Conservation (phyloP, 768 basidiomycete genomes). For the Calocybe gangraenosa region DNA sequence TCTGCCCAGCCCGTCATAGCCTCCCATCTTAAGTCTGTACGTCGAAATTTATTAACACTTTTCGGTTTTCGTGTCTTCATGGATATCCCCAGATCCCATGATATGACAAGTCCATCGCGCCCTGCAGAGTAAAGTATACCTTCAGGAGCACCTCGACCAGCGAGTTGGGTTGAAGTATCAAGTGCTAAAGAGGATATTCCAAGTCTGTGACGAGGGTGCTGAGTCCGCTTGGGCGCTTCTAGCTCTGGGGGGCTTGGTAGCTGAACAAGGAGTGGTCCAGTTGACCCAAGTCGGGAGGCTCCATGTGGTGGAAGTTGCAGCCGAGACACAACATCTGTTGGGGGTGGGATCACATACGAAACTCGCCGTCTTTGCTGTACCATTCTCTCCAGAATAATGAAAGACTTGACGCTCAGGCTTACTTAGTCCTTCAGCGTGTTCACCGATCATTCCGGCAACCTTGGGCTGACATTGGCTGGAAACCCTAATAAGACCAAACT, state of each 20-base stretch:
- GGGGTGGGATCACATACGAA: conserved; percentile 84
- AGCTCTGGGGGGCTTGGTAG: conserved; percentile 23
- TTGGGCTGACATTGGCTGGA: too few relatives aligned
- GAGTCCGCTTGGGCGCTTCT: conserved; percentile 21
- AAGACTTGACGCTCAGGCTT: too few relatives aligned
- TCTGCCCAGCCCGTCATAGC: conserved; percentile 82
- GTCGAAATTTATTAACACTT: conserved; percentile 19
- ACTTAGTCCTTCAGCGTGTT: too few relatives aligned
- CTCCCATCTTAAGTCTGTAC: conserved; percentile 58
- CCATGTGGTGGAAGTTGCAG: conserved; percentile 70
- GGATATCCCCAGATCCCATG: conserved; percentile 78
- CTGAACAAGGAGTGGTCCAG: conserved; percentile 61
- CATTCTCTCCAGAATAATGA: conserved; percentile 22
- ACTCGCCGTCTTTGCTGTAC: conserved; percentile 61
- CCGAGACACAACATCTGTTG: conserved; percentile 54
- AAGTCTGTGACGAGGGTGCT: conserved; percentile 79
- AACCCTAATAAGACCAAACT: too few relatives aligned
- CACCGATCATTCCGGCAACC: too few relatives aligned
- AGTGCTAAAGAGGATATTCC: conserved; percentile 86
- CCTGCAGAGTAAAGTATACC: conserved; percentile 91
- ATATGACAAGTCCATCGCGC: conserved; percentile 81
- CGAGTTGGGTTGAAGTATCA: conserved; percentile 75
- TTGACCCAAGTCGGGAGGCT: conserved; percentile 58
- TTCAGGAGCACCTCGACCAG: conserved; percentile 62
- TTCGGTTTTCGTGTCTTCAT: conserved; percentile 45